Base-by-base conservation (phyloP, 2,329 filamentous ascomycete genomes). In the Epichloe bromicola region DNA sequence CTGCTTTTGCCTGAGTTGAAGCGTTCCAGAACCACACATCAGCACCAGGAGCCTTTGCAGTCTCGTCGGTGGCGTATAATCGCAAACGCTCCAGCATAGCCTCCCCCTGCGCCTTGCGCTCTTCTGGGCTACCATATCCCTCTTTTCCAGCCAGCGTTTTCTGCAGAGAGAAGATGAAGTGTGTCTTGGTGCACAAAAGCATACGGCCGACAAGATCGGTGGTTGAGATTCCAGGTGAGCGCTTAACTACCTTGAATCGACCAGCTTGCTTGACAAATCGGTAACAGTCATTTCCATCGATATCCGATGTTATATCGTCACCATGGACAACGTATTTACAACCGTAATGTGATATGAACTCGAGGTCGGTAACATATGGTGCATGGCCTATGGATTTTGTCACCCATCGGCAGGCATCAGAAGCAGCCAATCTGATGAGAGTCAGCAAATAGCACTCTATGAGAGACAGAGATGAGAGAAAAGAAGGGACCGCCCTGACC, bases 191-290 rank as follows among this genome's bases (percentile, higher is more conserved):
- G 73, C 90, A 96, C 15, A 97, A 75, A 61, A 98, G 74, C 93
- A 98, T 98, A 61, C 93, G 84, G 19, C 93, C 93, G 26, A 98
- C 93, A n/a, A 98, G 78, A 64, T 98, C 93, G 3, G 93, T 98
- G 2, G 93, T 98, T 10, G 88, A 95, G 62, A 98, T 98, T 53
- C 88, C 90, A 0, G 93, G 93, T 2, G 93, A 97, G 56, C 93
- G 80, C 72, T 95, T 95, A 44, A 98, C 93, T 17, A 98, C 88
- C 70, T 94, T 90, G 79, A 98, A 98, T 42, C 93, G 80, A 12
- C 85, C 85, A 1, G 91, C 93, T 40, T 86, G 84, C 71, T 98
- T 98, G 62, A 98, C 93, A 63, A 91, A 97, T 54, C 93, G 86
- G 71, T 98, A 98, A 72, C 91, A 97, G 71, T 98, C 93, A 66